Base-by-base conservation (phyloP, 495 filamentous ascomycete genomes). In the Aspergillus leporis region DNA sequence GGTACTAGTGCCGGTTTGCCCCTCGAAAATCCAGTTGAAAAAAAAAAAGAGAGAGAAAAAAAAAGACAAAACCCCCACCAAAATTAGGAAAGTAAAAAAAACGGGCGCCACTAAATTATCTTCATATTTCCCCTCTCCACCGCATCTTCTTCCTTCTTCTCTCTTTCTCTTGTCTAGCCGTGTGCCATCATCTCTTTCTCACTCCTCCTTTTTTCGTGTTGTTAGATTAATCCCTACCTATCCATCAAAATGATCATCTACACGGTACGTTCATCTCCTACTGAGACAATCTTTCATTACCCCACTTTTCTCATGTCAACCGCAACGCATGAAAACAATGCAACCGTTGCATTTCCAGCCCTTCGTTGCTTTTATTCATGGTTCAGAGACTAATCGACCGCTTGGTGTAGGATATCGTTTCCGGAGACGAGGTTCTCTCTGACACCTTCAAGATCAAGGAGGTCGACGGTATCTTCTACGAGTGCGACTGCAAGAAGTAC, bases 381-480 rank as follows among this genome's bases (percentile, higher is more conserved):
- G 18, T 0, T 49, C 32, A 31, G 14, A 41, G 13, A 53, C 67
- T 70, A 53, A 72, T 53, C 52, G 2, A 41, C 31, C 38, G 16
- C 18, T 40, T 23, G 47, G 25, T 41, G 4, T 65, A 98, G 94
- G 94, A 98, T 78, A 78, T 92, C 62, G 76, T 97, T 75, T 88
- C 86, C 76, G 91, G 83, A 56, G 94, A 97, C 76, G 94, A 98
- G 87, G 83, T 98, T 74, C 84, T 97, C 85, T 92, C 94, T 67
- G 95, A 98, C 73, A 93, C 89, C 66, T 98, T 88, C 79, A 77
- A 89, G 55, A 66, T 95, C 60, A 88, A 84, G 62, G 79, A 86
- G 72, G 79, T 93, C 65, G 90, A 92, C 71, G 85, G 83, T 52
- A 77, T 87, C 65, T 86, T 88, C 64, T 97, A 90, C 72, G 92